These are phyloP conservation scores for Irpex rosettiformis DNA, from an alignment of 1,284 basidiomycete species.

Conservation along the genomic window DNA sequence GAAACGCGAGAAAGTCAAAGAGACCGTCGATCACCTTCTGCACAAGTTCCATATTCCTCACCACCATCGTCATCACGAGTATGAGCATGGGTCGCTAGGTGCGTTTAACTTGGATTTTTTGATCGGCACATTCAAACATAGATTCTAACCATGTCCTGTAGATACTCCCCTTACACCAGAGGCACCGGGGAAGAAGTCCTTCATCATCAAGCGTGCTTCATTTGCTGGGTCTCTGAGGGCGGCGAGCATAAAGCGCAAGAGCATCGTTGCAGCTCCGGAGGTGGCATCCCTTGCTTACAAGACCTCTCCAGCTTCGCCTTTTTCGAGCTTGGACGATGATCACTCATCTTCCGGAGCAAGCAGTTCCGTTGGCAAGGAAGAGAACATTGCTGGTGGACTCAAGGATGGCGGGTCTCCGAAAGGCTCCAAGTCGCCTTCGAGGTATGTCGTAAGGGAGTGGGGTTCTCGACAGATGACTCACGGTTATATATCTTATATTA, in stretches of 20 bases:
- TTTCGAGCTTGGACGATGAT: neutral
- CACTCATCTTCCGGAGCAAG: neutral
- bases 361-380: neutral
- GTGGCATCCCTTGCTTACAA: neutral
- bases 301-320: neutral
- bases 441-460: too few relatives aligned
- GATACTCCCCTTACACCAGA: neutral
- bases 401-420: too few relatives aligned
- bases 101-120: neutral
- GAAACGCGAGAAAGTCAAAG: neutral
- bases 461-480: too few relatives aligned
- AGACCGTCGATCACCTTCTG: neutral
- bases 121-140: neutral
- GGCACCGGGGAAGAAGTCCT: neutral
- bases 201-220: neutral
- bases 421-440: neutral
- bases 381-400: neutral
- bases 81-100: neutral
- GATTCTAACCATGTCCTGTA: neutral
- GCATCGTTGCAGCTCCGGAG: neutral
- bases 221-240: neutral
- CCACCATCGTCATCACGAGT: neutral
- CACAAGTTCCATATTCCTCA: conserved; percentile 1
- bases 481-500: too few relatives aligned
- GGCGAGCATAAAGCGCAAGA: neutral